A percentile compares a stretch with the other conserved stretches of the same genome.
Conservation (phyloP, 2,329 filamentous ascomycete genomes). For the Bipolaris cookei region DNA sequence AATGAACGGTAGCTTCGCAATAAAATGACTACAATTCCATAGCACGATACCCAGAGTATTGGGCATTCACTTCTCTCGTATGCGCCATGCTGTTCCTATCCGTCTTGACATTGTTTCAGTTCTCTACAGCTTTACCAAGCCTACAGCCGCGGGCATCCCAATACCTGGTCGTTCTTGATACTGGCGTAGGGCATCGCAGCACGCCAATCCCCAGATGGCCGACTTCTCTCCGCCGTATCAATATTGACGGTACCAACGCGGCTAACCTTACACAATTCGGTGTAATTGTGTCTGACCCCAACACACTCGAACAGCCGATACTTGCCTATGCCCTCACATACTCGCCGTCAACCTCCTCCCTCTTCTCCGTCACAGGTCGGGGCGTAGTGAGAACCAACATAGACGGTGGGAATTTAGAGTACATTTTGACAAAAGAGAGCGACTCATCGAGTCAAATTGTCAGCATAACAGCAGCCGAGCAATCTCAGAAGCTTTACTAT, state of each 20-base stretch:
- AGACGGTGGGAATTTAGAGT: conserved; percentile 7
- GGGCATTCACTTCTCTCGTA: background rate
- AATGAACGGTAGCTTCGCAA: background rate
- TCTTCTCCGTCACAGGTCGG: conserved; percentile 18
- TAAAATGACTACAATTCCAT: background rate
- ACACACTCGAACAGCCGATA: conserved; percentile 6
- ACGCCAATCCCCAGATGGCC: conserved; percentile 18
- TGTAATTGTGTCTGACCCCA: background rate
- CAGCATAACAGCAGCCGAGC: conserved; percentile 16
- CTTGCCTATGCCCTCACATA: conserved; percentile 11
- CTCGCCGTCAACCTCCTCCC: conserved; percentile 7
- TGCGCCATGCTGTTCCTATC: background rate
- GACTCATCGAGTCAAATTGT: background rate
- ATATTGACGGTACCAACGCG: conserved; percentile 14
- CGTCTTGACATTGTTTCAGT: conserved; percentile 7
- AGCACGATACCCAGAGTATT: background rate
- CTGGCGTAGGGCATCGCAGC: conserved; percentile 22
- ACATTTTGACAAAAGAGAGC: background rate
- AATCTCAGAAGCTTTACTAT: conserved; percentile 18
- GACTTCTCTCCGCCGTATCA: conserved; percentile 21
- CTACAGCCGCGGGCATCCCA: background rate
- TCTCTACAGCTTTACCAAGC: conserved; percentile 6
- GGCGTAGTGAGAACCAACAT: conserved; percentile 18
- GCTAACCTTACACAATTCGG: conserved; percentile 17
- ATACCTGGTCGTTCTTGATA: conserved; percentile 19